phyloP scores from a whole-genome alignment of 1,284 basidiomycete species.

The Xerocomus amazonicus region DNA sequence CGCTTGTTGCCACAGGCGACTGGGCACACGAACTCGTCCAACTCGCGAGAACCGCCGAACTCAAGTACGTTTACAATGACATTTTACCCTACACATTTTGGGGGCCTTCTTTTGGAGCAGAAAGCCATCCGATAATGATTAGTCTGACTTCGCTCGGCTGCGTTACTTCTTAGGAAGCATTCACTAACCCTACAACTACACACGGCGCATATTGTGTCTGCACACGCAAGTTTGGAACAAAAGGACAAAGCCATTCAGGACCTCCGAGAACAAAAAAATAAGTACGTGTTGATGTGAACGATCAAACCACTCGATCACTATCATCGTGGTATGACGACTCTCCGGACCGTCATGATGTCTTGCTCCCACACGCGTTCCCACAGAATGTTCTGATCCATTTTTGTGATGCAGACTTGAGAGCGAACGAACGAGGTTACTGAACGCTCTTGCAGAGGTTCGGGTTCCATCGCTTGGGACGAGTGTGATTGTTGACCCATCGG shows the following conservation, averaged over 20 bases:
- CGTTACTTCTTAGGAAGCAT: slow-evolving; percentile 56
- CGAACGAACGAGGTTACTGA: slow-evolving; percentile 62
- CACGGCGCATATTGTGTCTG: slow-evolving; percentile 80
- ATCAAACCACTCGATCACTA: not conserved
- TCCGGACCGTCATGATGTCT: too few relatives aligned
- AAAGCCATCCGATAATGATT: slow-evolving; percentile 1
- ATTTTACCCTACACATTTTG: not conserved
- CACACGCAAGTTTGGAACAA: slow-evolving; percentile 70
- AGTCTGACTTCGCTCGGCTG: slow-evolving; percentile 14
- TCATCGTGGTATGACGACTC: too few relatives aligned
- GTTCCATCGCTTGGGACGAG: slow-evolving; percentile 1
- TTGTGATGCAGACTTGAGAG: slow-evolving; percentile 57
- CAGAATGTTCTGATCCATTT: slow-evolving; percentile 13
- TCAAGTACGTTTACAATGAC: slow-evolving; percentile 51
- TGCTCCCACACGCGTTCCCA: slow-evolving; percentile 2
- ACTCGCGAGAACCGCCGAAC: slow-evolving; percentile 75
- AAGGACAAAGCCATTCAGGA: slow-evolving; percentile 75
- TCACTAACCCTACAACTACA: slow-evolving; percentile 75
- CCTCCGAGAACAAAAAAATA: slow-evolving; percentile 75
- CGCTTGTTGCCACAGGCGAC: slow-evolving; percentile 69
- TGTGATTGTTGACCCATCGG: slow-evolving; percentile 8
- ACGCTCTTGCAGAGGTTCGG: slow-evolving; percentile 61
- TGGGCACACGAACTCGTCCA: slow-evolving; percentile 82
- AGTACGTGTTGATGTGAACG: slow-evolving; percentile 42
- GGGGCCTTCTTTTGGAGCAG: not conserved